Conservation (phyloP, 2,329 filamentous ascomycete species). For the Mycosphaerella arachidis region DNA sequence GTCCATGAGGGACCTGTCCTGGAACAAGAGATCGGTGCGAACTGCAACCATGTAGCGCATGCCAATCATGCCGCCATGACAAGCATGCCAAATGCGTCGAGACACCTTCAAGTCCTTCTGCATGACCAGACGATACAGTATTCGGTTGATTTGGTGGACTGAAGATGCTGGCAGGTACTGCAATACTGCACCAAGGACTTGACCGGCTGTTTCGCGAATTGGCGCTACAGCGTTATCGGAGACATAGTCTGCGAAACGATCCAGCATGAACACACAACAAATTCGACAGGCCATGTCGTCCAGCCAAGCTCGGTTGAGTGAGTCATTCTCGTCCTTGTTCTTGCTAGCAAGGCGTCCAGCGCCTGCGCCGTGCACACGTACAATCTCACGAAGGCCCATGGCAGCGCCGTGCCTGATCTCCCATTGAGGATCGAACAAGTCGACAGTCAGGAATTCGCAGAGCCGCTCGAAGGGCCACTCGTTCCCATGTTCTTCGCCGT, state of each 20-base stretch:
- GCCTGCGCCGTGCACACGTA: constrained; percentile 84
- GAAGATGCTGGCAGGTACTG: constrained; percentile 75
- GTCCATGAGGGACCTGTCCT: constrained; percentile 81
- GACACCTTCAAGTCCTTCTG: constrained; percentile 73
- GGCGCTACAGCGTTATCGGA: constrained; percentile 96
- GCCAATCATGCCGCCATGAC: constrained; percentile 97
- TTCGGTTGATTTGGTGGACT: constrained; percentile 77
- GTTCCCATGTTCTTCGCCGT: constrained; percentile 68
- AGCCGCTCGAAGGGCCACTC: constrained; percentile 95
- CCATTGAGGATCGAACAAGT: constrained; percentile 91
- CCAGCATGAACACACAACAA: constrained; percentile 93
- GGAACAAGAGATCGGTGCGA: constrained; percentile 81
- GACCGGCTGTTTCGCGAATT: constrained; percentile 90
- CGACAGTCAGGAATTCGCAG: constrained; percentile 88
- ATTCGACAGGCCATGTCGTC: constrained; percentile 93
- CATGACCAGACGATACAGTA: constrained; percentile 87
- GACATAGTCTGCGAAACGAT: constrained; percentile 95
- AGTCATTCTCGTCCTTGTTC: constrained; percentile 68
- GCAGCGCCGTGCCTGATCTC: constrained; percentile 94
- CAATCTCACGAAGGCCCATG: constrained; percentile 86
- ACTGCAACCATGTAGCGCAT: constrained; percentile 92
- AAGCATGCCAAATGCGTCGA: constrained; percentile 82
- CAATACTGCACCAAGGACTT: constrained; percentile 83
- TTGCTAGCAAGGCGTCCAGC: constrained; percentile 74
- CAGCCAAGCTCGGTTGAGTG: constrained; percentile 77